Evolutionary conservation across 225 moss, liverwort and hornwort genomes (phyloP), one percentile per base, ranked within the genome.

Genomic region (Asterella californica): DNA sequence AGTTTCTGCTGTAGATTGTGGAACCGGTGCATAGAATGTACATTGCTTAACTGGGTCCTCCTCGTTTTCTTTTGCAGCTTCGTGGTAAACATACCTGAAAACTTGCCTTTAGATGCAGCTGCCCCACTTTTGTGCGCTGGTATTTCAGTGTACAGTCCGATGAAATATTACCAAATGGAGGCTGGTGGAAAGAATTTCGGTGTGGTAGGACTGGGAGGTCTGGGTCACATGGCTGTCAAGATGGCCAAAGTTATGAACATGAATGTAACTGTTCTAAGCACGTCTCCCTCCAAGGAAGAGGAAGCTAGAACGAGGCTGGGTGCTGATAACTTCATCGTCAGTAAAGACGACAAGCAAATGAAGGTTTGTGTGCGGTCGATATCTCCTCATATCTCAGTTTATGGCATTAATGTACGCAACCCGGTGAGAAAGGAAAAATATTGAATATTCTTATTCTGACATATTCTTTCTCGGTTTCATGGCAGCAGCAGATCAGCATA

Each of bases 111-210:
- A 53, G 90, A 88, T 10, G 88, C 78, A 55, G 82, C 89, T 21
- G 87, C 91, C 0, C 91, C 92, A 2, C 62, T 91, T 60, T 72
- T 94, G 27, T 92, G 92, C 61, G 94, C 92, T 0, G 94, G 94
- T 0, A 86, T 90, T 1, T 84, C 91, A 0, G 89, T 92, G 1
- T 94, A 81, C 72, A 94, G 92, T 79, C 92, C 92, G 37, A 92
- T 94, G 94, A 86, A 88, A 77, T 64, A 86, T 79, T 91, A 86
- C 21, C 84, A 83, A 0, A 92, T 90, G 92, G 87, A 73, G 9
- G 22, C 5, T 61, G 49, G 67, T 1, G 92, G 92, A 6, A 90
- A 87, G 79, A 85, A 82, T 36, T 89, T 94, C 15, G 92, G 90
- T 1, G 34, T 94, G 78, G 49, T 90, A 0, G 90, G 91, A 30